Conservation (phyloP, 108 stramenopile species). For the Cyclostephanos tholiformis region DNA sequence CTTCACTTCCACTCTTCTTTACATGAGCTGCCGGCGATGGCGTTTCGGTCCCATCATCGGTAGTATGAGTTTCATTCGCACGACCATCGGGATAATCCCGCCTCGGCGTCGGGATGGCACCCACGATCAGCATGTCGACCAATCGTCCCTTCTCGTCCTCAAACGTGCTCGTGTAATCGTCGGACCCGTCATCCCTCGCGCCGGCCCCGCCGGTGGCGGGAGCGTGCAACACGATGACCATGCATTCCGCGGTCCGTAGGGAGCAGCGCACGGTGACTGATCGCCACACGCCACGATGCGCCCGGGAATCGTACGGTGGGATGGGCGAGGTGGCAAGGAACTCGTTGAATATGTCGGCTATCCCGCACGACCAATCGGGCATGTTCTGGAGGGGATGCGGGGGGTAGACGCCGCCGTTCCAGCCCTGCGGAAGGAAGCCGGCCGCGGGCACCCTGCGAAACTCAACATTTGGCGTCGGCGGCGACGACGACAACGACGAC, state of each 20-base stretch:
- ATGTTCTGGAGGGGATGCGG: constrained; percentile 83
- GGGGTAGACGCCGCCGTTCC: constrained; percentile 67
- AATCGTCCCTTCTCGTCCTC: constrained; percentile 66
- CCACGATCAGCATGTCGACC: constrained; percentile 50
- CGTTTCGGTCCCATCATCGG: constrained; percentile 2
- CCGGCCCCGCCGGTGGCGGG: constrained; percentile 64
- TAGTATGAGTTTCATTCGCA: constrained; percentile 11
- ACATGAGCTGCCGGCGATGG: no score
- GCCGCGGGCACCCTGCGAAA: constrained; percentile 57
- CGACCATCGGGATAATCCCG: constrained; percentile 31
- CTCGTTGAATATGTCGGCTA: constrained; percentile 68
- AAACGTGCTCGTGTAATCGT: constrained; percentile 48
- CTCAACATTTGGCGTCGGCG: not conserved
- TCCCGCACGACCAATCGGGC: constrained; percentile 62
- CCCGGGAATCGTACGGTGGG: constrained; percentile 67
- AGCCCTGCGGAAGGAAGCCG: constrained; percentile 81
- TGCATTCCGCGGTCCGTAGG: constrained; percentile 63
- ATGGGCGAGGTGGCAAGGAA: constrained; percentile 60
- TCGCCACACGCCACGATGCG: constrained; percentile 76
- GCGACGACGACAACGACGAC: not conserved
- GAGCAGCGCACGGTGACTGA: constrained; percentile 73
- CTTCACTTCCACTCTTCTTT: constrained; percentile 5
- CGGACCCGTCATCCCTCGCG: constrained; percentile 42
- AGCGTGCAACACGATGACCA: constrained; percentile 75
- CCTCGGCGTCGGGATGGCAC: constrained; percentile 33